Base-by-base conservation (phyloP, 2,329 filamentous ascomycete genomes). In the Coniochaeta sp. region DNA sequence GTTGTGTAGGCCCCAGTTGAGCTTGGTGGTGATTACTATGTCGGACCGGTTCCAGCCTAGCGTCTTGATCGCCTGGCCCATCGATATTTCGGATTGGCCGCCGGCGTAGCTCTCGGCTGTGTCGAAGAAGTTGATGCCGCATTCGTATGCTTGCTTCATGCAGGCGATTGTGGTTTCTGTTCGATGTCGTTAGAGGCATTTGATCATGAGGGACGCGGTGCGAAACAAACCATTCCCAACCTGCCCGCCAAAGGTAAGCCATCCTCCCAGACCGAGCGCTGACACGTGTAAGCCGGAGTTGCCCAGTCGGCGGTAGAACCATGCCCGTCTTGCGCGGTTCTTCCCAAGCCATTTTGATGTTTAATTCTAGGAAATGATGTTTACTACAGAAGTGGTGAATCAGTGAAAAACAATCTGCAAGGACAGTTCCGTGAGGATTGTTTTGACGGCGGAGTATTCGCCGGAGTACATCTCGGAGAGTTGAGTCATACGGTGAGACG, bases 241-340 rank as follows among this genome's bases (percentile, higher is more conserved):
- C 58, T 88, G 83, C n/a, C 86, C 86, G 49, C 86, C 87, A 57
- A 87, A 89, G 1, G 86, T 90, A 35, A 90, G 73, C 83, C 83
- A 85, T 56, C 82, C 80, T 52, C 82, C 87, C 2, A 90, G 73
- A 1, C 82, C 84, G 54, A 90, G 85, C 35, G 81, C 79, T 26
- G 85, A 89, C 27, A 90, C 85, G 64, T 89, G 82, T 13, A 90
- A 76, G 49, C 87, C 86, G n/a, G 84, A 86, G 33, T 78, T 79
- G 61, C 87, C 86, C 7, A 89, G 76, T 67, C 82, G 83, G 59
- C 86, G 82, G 68, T 89, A 89, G n/a, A n/a, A 65, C 53, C 70
- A 73, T 73, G 52, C 71, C 71, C 12, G 71, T 73, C 52, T 72
- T 66, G 51, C 71, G 63, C 51, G 71, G 71, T 64, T 73, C 71